These are phyloP conservation scores for Sodiomyces alkalinus DNA, from an alignment of 2,329 filamentous ascomycete species.

Conservation along the genomic window DNA sequence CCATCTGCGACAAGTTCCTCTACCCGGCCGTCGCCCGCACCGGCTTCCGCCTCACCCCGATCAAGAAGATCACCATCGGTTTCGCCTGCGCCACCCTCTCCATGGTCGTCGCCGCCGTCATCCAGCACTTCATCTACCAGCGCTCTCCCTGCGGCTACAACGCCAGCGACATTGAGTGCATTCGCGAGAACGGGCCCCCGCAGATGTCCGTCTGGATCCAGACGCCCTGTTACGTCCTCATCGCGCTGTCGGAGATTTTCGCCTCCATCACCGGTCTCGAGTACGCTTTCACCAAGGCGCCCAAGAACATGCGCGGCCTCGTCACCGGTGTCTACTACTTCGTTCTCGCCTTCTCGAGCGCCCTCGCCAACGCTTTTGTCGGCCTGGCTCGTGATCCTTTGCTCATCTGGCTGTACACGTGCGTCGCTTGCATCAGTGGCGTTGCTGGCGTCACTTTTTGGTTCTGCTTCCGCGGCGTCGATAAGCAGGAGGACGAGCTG, in stretches of 20 bases:
- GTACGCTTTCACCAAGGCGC: slow-evolving; percentile 50
- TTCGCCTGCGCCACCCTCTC: slow-evolving; percentile 12
- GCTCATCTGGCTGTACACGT: slow-evolving; percentile 49
- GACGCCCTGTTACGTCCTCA: slow-evolving; percentile 16
- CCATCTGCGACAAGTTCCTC: slow-evolving; percentile 44
- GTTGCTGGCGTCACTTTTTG: slow-evolving; percentile 45
- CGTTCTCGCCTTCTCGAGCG: slow-evolving; percentile 41
- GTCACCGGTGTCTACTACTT: slow-evolving; percentile 41
- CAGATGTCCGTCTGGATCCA: slow-evolving; percentile 41
- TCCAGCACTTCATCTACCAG: slow-evolving; percentile 35
- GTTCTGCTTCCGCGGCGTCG: slow-evolving; percentile 39
- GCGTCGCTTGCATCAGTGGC: slow-evolving; percentile 40
- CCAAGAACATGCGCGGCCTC: slow-evolving; percentile 47
- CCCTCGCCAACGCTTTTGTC: slow-evolving; percentile 33
- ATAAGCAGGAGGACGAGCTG: slow-evolving; percentile 44
- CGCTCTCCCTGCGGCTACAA: slow-evolving; percentile 33
- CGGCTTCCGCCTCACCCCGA: slow-evolving; percentile 43
- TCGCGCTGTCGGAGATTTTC: slow-evolving; percentile 15
- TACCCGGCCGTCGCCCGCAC: slow-evolving; percentile 41
- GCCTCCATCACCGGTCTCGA: slow-evolving; percentile 31
- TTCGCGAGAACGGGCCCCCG: slow-evolving; percentile 13
- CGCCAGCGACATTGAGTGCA: slow-evolving; percentile 24
- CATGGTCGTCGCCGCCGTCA: slow-evolving; percentile 18
- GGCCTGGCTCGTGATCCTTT: slow-evolving; percentile 28
- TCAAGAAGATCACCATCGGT: slow-evolving; percentile 41